These are phyloP conservation scores for Pythium myriotylum DNA, from an alignment of 352 stramenopile species.

Conservation along the genomic window DNA sequence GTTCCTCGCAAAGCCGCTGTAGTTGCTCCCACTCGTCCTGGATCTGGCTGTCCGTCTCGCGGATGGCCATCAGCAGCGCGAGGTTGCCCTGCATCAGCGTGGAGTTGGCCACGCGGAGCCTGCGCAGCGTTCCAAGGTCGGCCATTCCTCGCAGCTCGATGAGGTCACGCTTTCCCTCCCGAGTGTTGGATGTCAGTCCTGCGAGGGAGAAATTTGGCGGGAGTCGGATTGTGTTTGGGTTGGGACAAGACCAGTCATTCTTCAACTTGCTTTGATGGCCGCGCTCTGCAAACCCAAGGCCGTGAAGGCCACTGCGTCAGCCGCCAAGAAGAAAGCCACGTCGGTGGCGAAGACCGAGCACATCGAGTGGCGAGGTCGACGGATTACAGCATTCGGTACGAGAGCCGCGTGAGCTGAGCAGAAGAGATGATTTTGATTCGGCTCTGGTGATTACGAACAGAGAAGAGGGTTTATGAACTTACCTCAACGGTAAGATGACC, in stretches of 20 bases:
- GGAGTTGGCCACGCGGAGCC: slow-evolving; percentile 43
- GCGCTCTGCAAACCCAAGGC: slow-evolving; percentile 15
- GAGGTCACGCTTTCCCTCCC: slow-evolving; percentile 7
- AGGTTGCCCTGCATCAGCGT: slow-evolving; percentile 63
- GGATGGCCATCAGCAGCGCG: slow-evolving; percentile 50
- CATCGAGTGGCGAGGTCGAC: slow-evolving; percentile 68
- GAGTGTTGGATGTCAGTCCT: slow-evolving; percentile 14
- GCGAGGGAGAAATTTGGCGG: slow-evolving; percentile 16
- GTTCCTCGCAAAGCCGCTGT: slow-evolving; percentile 26
- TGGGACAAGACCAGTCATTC: slow-evolving; percentile 14
- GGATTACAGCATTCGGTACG: slow-evolving; percentile 79
- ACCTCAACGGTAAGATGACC: slow-evolving; percentile 63
- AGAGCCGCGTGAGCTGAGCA: too few species aligned
- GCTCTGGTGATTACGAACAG: slow-evolving; percentile 23
- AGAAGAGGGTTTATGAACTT: slow-evolving; percentile 79
- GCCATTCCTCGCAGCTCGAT: not conserved
- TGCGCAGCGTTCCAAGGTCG: slow-evolving; percentile 32
- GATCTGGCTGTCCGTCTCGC: slow-evolving; percentile 49
- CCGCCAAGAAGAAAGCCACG: slow-evolving; percentile 13
- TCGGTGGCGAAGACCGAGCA: slow-evolving; percentile 38
- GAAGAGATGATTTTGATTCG: too few species aligned
- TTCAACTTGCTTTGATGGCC: slow-evolving; percentile 10
- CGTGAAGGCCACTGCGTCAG: not conserved
- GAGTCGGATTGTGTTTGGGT: not conserved
- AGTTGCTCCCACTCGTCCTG: slow-evolving; percentile 32